Evolutionary conservation across 345 rosid species (phyloP), one percentile per base, ranked within the genome.

Genomic region (Rhodamnia argentea): DNA sequence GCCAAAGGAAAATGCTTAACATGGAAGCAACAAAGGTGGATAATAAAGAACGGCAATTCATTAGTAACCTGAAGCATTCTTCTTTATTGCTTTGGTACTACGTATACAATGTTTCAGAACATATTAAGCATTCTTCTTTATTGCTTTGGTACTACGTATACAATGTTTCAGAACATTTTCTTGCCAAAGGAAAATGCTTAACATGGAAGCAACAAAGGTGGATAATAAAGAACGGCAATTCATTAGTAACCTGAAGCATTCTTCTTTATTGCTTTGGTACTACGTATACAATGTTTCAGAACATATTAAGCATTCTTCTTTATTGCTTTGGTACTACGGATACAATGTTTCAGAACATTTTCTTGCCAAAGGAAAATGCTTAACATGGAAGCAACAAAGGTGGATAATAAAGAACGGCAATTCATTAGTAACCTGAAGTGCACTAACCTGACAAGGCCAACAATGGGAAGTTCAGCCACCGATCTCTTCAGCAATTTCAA

Each of bases 401-500:
- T 9, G 47, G 42, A 62, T 62, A 62, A 64, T 64, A 40, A 56
- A 70, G 78, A 32, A 22, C 5, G 6, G 78, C 20, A 56, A 56
- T 59, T 51, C 52, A 86, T 12, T 27, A 55, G 4, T 10, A 62
- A 58, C 42, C 53, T 23, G 59, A 47, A 54, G 86, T 58, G 44
- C 40, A 85, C 89, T 82, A 87, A 96, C 99, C 99, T 96, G 91
- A 96, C 93, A 88, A 95, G 95, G 90, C 99, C 98, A 89, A 94
- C 89, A 54, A 97, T 89, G 88, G 99, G 99, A 90, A 97, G 94
- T 90, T 91, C 93, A 47, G 92, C 98, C 92, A 96, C 99, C 88
- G 99, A 97, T 93, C 94, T 96, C 99, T 97, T 90, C 92, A 93
- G 85, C 87, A 87, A 89, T 84, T 52, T 55, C 15, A 44, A 52